A percentile compares a stretch with the other conserved stretches of the same genome.
Evolutionary conservation across 495 filamentous ascomycete species (phyloP).

Genomic region (Hyaloscypha hepaticicola): DNA sequence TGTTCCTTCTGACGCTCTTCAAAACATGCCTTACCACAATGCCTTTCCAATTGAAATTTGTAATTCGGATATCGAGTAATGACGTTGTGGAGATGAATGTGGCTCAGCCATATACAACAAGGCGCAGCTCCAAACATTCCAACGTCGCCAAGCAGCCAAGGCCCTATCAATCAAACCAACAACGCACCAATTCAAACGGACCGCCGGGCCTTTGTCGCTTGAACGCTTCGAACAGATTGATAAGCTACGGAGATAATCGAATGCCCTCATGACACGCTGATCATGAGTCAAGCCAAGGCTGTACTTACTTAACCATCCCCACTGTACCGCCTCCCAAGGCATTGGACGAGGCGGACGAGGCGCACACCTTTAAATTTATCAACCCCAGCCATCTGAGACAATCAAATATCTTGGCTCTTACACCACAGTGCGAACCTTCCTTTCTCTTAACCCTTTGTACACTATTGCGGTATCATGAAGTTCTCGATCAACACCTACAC

Average conservation of each 20-base stretch:
- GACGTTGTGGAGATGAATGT: background rate
- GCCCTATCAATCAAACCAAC: too few relatives aligned
- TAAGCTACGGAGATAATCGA: background rate
- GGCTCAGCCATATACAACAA: background rate
- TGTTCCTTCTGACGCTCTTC: background rate
- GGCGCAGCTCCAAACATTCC: background rate
- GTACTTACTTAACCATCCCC: background rate
- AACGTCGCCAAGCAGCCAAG: background rate
- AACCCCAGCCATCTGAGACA: background rate
- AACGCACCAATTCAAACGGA: background rate
- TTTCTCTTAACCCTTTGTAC: background rate
- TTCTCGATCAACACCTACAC: slow-evolving; percentile 3
- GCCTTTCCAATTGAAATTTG: background rate
- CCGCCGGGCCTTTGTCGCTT: background rate
- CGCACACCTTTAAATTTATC: background rate
- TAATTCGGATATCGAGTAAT: background rate
- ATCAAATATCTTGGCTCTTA: background rate
- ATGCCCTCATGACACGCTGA: background rate
- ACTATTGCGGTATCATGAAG: slow-evolving; percentile 9
- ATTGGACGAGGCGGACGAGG: background rate
- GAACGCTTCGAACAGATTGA: background rate
- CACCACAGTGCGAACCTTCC: background rate
- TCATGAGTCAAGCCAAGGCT: background rate
- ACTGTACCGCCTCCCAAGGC: background rate
- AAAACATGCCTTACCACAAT: background rate